Evolutionary conservation across 2,329 filamentous ascomycete genomes (phyloP), one percentile per base, ranked within the genome.

Genomic region (Chaetomiaceae sp.): DNA sequence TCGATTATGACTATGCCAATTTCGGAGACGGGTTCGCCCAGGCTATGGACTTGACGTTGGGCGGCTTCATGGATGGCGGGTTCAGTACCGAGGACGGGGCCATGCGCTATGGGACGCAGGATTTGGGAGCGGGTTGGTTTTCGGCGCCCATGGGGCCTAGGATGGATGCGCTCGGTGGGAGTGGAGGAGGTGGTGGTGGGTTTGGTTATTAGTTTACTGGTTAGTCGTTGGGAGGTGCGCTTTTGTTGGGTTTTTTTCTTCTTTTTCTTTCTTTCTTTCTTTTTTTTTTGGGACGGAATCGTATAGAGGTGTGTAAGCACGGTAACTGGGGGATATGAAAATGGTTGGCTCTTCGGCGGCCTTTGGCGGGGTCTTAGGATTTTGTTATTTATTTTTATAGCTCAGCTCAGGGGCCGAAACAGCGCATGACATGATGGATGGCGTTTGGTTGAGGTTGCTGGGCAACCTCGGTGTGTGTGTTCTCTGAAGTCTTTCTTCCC

Each of bases 1-100:
- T 47, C 9, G 69, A 71, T 32, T 65, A 73, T 30, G 68, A 69
- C 51, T 71, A 69, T 51, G 58, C 59, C 38, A 66, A 55, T 37
- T 61, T 73, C 18, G 69, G 67, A 20, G 70, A 73, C 49, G 71
- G 70, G 11, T 71, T 73, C 50, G 71, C 71, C 48, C 70, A 74
- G 48, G 72, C 72, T n/a, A 68, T 74, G 67, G 72, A 72, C 34
- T 63, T 73, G 51, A 73, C 72, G 2, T 60, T 75, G 34, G 68
- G 67, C 10, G 71, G 67, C 5, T 66, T 72, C 14, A 62, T 61
- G 8, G 66, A 41, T 10, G 65, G 65, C 2, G 61, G 60, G 23
- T 32, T 60, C n/a, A 54, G 51, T 40, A 34, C 67, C 48, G 66
- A 67, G 54, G 66, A 69, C 14, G 67, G 67, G 8, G 64, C 69